phyloP scores from a whole-genome alignment of 1,139 yeast genomes.

The Pichia cactophila region DNA sequence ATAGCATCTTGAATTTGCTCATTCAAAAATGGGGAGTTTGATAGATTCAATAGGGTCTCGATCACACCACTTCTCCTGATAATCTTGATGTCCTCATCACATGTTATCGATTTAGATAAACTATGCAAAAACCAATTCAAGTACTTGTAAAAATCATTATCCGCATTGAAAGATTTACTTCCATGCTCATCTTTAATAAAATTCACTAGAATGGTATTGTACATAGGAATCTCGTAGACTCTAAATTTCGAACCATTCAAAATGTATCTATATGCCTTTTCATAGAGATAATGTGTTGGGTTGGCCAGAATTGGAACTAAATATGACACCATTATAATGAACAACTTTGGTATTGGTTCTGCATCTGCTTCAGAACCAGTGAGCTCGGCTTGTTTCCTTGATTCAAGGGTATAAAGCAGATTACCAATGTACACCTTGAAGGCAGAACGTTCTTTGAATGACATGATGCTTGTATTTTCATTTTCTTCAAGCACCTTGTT shows the following conservation, averaged over 20 bases:
- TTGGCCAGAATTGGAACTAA: slow-evolving; percentile 50
- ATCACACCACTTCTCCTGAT: slow-evolving; percentile 47
- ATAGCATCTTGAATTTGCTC: slow-evolving; percentile 35
- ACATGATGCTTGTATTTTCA: background rate
- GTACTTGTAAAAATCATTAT: slow-evolving; percentile 47
- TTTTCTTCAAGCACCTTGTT: background rate
- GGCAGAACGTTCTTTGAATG: slow-evolving; percentile 52
- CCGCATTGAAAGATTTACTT: slow-evolving; percentile 28
- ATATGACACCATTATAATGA: slow-evolving; percentile 43
- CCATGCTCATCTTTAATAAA: slow-evolving; percentile 26
- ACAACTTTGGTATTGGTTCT: slow-evolving; percentile 31
- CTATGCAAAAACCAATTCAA: slow-evolving; percentile 57
- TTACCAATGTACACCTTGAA: slow-evolving; percentile 57
- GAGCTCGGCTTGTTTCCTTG: slow-evolving; percentile 15
- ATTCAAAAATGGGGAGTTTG: slow-evolving; percentile 42
- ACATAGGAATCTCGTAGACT: slow-evolving; percentile 58
- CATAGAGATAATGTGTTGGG: slow-evolving; percentile 71
- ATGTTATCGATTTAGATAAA: slow-evolving; percentile 40
- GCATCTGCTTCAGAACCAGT: background rate
- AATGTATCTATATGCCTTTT: slow-evolving; percentile 55
- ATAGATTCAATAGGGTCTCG: slow-evolving; percentile 59
- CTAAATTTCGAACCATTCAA: slow-evolving; percentile 50
- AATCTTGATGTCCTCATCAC: slow-evolving; percentile 43
- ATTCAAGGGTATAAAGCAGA: slow-evolving; percentile 42
- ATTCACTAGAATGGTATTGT: slow-evolving; percentile 34